Base-by-base conservation (phyloP, 75 land plant species). In the Pinus taeda region DNA sequence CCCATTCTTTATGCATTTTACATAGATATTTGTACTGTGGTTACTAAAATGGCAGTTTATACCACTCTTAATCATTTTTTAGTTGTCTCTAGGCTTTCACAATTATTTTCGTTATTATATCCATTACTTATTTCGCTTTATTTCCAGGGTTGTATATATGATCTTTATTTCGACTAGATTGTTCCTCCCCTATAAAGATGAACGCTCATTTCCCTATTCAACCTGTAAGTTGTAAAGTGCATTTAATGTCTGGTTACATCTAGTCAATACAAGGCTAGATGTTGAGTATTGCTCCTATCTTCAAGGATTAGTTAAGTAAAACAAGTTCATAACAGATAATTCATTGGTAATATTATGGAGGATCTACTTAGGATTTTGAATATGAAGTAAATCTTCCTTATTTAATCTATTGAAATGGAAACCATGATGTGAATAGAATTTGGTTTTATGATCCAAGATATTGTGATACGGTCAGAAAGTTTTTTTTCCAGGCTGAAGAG, bases 31-130 rank as follows among this genome's bases (percentile, higher is more conserved):
- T 30, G 70, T 66, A 66, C 18, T 17, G 17, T 66, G 42, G 42
- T 66, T 42, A 66, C 37, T 66, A 20, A 66, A 66, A 42, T 42
- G 70, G 70, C 70, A 66, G 70, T 66, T 66, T 66, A 42, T 66
- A 66, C 15, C 70, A 36, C 17, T 62, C 65, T 24, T 30, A 26
- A 26, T 62, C 24, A 26, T 63, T 17, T 63, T 66, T 29, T 7
- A 60, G 42, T 37, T 36, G 36, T 6, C 70, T 15, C 39, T n/a
- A 6, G 20, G 15, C 33, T 66, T 30, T 66, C 33, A 17, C 45
- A 37, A 17, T 66, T 66, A 37, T 66, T 42, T 66, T 33, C 42
- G 14, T 63, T 33, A 36, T 66, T 33, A 66, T 66, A 37, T 15
- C 70, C 70, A 36, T 36, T 66, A n/a, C 18, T 15, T 66, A 0